Evolutionary conservation across 805 yeast genomes (phyloP).

Genomic region (Torulaspora franciscae): DNA sequence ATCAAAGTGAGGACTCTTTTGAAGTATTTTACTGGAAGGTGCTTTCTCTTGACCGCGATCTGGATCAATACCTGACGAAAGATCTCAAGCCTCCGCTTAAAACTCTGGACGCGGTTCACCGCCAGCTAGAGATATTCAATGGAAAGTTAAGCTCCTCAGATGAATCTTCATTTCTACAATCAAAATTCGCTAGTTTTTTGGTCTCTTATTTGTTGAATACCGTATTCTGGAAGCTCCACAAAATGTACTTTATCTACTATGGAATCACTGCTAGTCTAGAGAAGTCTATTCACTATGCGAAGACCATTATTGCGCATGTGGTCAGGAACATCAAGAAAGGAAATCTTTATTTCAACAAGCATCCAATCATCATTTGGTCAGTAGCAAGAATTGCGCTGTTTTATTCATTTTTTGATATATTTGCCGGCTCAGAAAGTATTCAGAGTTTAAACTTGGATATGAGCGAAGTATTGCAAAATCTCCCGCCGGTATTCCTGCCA

Average conservation of each 20-base stretch:
- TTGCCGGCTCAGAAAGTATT: conserved; percentile 17
- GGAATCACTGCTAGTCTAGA: conserved; percentile 19
- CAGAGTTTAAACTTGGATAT: conserved; percentile 23
- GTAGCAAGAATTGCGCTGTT: conserved; percentile 25
- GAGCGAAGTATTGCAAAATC: conserved; percentile 17
- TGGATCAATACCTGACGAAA: conserved; percentile 21
- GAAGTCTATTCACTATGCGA: conserved; percentile 18
- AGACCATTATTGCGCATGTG: conserved; percentile 20
- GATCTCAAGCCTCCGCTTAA: conserved; percentile 27
- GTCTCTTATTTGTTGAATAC: conserved; percentile 18
- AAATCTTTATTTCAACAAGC: conserved; percentile 19
- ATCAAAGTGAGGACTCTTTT: conserved; percentile 28
- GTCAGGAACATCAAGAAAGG: conserved; percentile 19
- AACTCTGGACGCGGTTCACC: conserved; percentile 28
- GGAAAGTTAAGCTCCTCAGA: conserved; percentile 13
- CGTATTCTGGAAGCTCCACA: conserved; percentile 30
- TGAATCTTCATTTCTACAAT: conserved; percentile 15
- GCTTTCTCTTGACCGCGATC: conserved; percentile 32
- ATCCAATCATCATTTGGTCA: conserved; percentile 23
- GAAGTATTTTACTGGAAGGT: conserved; percentile 33
- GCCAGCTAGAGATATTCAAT: conserved; percentile 21
- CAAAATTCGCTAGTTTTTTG: conserved; percentile 27
- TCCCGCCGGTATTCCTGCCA: conserved; percentile 18
- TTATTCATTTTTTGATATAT: conserved; percentile 25
- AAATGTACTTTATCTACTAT: conserved; percentile 24